These are phyloP conservation scores for Moesziomyces globuligerus DNA, from an alignment of 1,284 basidiomycete species.

Conservation along the genomic window DNA sequence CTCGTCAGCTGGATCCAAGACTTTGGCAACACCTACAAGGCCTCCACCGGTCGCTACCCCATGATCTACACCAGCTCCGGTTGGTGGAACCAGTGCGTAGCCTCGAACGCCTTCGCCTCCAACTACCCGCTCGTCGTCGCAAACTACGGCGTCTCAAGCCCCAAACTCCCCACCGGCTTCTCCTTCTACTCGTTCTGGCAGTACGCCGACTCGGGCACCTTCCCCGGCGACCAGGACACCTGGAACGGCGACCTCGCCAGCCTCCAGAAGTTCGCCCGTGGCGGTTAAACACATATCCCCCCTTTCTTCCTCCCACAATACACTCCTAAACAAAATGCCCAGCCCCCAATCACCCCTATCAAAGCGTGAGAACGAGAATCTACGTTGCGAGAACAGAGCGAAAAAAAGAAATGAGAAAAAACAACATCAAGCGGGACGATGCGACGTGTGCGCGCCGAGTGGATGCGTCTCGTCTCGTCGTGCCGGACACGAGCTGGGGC, in stretches of 20 bases:
- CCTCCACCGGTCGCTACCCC: constrained; percentile 69
- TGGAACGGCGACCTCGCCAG: constrained; percentile 59
- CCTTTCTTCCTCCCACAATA: too few species aligned
- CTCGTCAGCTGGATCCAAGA: constrained; percentile 75
- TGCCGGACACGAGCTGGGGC: too few species aligned
- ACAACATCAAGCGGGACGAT: not conserved
- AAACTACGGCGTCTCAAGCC: constrained; percentile 68
- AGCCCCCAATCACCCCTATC: not conserved
- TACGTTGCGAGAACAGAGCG: constrained; percentile 11
- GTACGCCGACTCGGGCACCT: constrained; percentile 71
- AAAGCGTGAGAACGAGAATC: constrained; percentile 1
- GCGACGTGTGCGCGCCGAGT: too few species aligned
- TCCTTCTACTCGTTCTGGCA: constrained; percentile 75
- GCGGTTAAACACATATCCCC: not conserved
- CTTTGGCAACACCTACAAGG: constrained; percentile 72
- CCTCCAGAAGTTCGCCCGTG: constrained; percentile 56
- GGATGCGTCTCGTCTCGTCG: too few species aligned
- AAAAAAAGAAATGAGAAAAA: not conserved
- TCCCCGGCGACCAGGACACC: constrained; percentile 73
- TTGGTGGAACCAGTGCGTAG: constrained; percentile 77
- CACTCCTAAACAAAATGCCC: too few species aligned
- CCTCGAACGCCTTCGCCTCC: constrained; percentile 70
- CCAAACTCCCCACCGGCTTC: constrained; percentile 46
- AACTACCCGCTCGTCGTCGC: constrained; percentile 75
- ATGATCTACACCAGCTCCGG: constrained; percentile 76